Evolutionary conservation across 169 alveolate genomes (phyloP), one percentile per base, ranked within the genome.

Genomic region (Cryptosporidium baileyi): DNA sequence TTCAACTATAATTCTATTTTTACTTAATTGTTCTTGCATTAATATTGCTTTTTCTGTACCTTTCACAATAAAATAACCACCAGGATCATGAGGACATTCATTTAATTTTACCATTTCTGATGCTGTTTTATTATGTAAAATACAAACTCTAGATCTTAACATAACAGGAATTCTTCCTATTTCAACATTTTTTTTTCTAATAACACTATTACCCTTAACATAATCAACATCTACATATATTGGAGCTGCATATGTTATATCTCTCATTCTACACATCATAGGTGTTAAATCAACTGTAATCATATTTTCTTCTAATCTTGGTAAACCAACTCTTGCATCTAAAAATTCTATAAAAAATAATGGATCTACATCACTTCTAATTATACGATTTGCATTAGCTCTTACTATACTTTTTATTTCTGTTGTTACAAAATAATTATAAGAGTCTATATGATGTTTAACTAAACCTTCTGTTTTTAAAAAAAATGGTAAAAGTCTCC

Each of bases 1-100:
- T 93, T 98, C 99, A 24, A 98, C 99, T 79, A 98, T 97, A 80
- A 98, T 98, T 65, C 99, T 91, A 90, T 98, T 97, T 92, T 97
- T 96, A 26, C 97, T 91, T 67, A 98, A 91, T 89, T 98, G 99
- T 89, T 98, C 99, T 91, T 98, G 99, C 96, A 98, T 98, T 81
- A 98, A 82, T 65, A 97, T 90, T 30, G 94, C 99, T 89, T 98
- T 98, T 90, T 98, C 99, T 2, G 97, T 97, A 11, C 99, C 99
- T 90, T 95, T 96, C 30, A 98, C 96, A 36, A 98, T 96, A 92
- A 98, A 98, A 91, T 98, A 98, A 22, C 99, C 99, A 61, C 99
- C 99, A 7, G 99, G 99, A 80, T 97, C 99, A 81, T 94, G 96
- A 2, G 97, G 95, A 61, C 97, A 94, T 81, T 95, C 97, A 8